A percentile compares a stretch with the other conserved stretches of the same genome.
phyloP scores from a whole-genome alignment of 2,329 filamentous ascomycete genomes.

The Alternaria dauci region DNA sequence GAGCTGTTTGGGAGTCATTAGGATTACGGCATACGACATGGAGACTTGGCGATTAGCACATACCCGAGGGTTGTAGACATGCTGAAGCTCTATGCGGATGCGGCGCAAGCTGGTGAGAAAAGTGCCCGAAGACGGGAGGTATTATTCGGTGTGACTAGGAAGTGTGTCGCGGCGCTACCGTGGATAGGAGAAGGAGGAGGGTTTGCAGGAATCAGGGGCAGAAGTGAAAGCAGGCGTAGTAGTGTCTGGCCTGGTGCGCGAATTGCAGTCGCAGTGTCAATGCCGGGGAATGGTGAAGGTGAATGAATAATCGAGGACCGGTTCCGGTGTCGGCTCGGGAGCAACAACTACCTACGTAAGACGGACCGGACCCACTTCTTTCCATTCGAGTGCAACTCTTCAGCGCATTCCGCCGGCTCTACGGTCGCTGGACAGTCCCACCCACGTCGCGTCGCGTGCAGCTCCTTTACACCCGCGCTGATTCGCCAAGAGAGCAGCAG shows the following conservation, averaged over 20 bases:
- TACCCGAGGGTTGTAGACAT: conserved; percentile 62
- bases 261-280: conserved; percentile 5
- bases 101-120: not conserved
- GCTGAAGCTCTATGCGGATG: conserved; percentile 20
- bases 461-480: not conserved
- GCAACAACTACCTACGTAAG: not conserved
- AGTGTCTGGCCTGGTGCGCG: conserved; percentile 5
- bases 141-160: not conserved
- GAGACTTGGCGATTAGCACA: conserved; percentile 3
- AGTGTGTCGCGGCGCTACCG: conserved; percentile 11
- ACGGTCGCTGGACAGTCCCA: not conserved
- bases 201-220: not conserved
- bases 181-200: not conserved
- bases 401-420: conserved; percentile 26
- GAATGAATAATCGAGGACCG: conserved; percentile 27
- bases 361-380: conserved; percentile 11
- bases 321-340: conserved; percentile 23
- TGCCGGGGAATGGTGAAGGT: conserved; percentile 11
- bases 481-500: conserved; percentile 7
- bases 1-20: conserved; percentile 61
- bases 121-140: not conserved
- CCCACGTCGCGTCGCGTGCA: conserved; percentile 16
- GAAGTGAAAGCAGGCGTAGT: not conserved
- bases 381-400: conserved; percentile 1
- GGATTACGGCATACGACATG: not conserved